Percentiles rank a stretch among this genome's conserved stretches.
phyloP scores from a whole-genome alignment of 257 asterid genomes.

The Solanum habrochaites region DNA sequence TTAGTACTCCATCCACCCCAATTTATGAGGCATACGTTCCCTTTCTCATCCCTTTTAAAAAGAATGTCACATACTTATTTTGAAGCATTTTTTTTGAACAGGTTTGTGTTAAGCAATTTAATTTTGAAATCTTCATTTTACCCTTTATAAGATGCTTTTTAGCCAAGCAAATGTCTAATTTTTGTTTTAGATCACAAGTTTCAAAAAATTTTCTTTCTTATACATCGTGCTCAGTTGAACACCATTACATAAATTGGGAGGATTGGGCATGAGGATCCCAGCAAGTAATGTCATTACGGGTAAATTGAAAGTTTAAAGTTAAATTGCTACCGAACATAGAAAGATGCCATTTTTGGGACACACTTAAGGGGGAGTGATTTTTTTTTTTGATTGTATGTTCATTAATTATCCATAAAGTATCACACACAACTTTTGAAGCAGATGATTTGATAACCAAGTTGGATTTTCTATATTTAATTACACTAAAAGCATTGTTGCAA shows the following conservation, averaged over 20 bases:
- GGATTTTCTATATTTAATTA: not conserved
- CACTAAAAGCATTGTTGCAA: not conserved
- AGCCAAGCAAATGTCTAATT: not conserved
- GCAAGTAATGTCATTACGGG: not conserved
- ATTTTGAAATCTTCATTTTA: not conserved
- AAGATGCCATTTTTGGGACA: not conserved
- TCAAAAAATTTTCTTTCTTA: not conserved
- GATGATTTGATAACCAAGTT: not conserved
- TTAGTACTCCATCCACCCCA: not conserved
- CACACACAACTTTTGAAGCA: not conserved
- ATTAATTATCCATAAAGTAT: not conserved
- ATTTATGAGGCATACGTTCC: not conserved
- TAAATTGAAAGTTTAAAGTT: not conserved
- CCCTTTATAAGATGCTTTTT: not conserved
- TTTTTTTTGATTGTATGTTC: not conserved
- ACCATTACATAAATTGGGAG: not conserved
- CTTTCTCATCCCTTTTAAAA: not conserved
- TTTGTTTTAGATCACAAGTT: not conserved
- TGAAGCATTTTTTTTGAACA: not conserved
- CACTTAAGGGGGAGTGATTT: not conserved
- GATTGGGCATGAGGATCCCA: not conserved
- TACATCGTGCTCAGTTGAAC: not conserved
- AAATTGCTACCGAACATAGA: not conserved
- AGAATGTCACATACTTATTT: not conserved
- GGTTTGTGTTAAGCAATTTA: not conserved